Evolutionary conservation across 2,329 filamentous ascomycete species (phyloP).

Genomic region (Fusarium sp.): DNA sequence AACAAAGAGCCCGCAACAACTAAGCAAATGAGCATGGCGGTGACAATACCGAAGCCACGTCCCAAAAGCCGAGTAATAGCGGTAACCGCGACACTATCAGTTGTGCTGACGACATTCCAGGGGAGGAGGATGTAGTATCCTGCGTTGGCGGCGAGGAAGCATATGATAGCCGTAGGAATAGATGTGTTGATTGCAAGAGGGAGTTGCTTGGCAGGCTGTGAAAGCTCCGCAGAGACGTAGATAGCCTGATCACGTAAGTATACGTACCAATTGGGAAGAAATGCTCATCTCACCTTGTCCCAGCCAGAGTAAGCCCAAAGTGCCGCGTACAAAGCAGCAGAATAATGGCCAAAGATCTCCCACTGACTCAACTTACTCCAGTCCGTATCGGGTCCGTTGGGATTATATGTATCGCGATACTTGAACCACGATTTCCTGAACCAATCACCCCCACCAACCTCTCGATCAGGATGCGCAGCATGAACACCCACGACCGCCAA

Average conservation of each 20-base stretch:
- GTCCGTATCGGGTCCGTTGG: conserved; percentile 63
- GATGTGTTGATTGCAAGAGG: conserved; percentile 73
- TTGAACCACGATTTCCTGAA: conserved; percentile 67
- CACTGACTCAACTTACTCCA: conserved; percentile 65
- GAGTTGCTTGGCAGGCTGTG: conserved; percentile 64
- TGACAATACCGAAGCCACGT: conserved; percentile 63
- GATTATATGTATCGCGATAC: conserved; percentile 62
- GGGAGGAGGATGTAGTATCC: conserved; percentile 74
- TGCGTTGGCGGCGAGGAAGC: conserved; percentile 71
- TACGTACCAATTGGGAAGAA: accelerated
- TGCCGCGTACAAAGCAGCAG: conserved; percentile 71
- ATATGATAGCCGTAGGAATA: conserved; percentile 69
- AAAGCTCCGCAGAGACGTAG: conserved; percentile 68
- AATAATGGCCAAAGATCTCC: conserved; percentile 71
- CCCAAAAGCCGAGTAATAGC: conserved; percentile 69
- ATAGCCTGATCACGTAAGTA: conserved; percentile 57
- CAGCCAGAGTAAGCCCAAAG: conserved; percentile 76
- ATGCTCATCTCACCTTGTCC: conserved; percentile 66
- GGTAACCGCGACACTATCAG: conserved; percentile 74
- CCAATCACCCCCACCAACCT: conserved; percentile 66
- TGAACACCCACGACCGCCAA: conserved; percentile 61
- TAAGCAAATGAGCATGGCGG: conserved; percentile 69
- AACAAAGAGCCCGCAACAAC: conserved; percentile 73
- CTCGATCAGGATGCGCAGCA: conserved; percentile 52
- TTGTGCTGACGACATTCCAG: conserved; percentile 69